Evolutionary conservation across 768 basidiomycete species (phyloP).

Genomic region (Pleurotus sapidus): DNA sequence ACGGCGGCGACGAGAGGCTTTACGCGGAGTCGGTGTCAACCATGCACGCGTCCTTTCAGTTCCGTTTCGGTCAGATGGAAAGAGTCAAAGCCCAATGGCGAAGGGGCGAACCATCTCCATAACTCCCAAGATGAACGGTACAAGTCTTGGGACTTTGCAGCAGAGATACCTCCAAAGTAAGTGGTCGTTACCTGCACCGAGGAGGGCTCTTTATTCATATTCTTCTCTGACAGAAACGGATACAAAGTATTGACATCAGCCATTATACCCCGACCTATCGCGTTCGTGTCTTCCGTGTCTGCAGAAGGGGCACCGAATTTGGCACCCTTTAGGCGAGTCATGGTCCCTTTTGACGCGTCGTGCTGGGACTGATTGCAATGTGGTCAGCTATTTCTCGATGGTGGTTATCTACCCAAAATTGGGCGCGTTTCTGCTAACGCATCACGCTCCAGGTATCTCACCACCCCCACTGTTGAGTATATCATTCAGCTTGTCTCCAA

Average conservation of each 20-base stretch:
- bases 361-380: slow-evolving; percentile 8
- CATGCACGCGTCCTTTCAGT: neutral
- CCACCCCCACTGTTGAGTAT: slow-evolving; percentile 63
- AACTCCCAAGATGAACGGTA: slow-evolving; percentile 28
- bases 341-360: neutral
- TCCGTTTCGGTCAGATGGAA: neutral
- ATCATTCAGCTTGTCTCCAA: slow-evolving; percentile 46
- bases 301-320: slow-evolving; percentile 52
- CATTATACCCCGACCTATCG: slow-evolving; percentile 65
- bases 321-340: slow-evolving; percentile 59
- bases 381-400: slow-evolving; percentile 59
- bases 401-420: slow-evolving; percentile 21
- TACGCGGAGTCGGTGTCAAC: no score
- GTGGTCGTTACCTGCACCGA: neutral
- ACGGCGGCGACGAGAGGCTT: neutral
- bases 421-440: neutral
- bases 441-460: slow-evolving; percentile 44
- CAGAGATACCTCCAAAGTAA: slow-evolving; percentile 24
- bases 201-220: neutral
- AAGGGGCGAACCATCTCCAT: neutral
- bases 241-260: slow-evolving; percentile 57
- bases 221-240: slow-evolving; percentile 23
- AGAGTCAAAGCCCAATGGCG: neutral
- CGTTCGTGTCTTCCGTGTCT: slow-evolving; percentile 62
- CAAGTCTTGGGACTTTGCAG: slow-evolving; percentile 41